These are phyloP conservation scores for Carex parvula DNA, from an alignment of 176 grass and related monocot species.

Conservation along the genomic window DNA sequence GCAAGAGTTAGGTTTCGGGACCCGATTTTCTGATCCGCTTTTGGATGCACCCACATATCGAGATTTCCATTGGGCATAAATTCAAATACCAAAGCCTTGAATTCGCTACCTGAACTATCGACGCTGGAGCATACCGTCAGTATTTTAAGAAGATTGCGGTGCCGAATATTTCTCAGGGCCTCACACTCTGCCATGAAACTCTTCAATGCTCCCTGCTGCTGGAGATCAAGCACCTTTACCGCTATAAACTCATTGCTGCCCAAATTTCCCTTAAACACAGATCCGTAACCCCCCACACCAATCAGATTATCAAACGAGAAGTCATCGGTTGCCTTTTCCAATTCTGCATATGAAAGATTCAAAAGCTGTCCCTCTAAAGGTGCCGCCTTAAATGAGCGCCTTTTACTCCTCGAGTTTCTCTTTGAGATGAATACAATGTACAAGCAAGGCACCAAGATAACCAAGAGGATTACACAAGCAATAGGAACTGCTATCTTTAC, in stretches of 20 bases:
- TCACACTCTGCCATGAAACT: slow-evolving; percentile 56
- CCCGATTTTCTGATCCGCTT: background rate
- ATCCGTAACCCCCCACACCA: slow-evolving; percentile 44
- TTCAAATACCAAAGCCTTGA: slow-evolving; percentile 51
- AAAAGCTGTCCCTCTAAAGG: slow-evolving; percentile 21
- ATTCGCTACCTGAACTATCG: slow-evolving; percentile 39
- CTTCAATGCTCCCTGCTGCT: slow-evolving; percentile 29
- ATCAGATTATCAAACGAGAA: slow-evolving; percentile 41
- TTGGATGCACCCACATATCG: slow-evolving; percentile 45
- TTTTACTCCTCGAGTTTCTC: background rate
- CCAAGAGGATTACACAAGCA: background rate
- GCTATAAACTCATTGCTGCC: slow-evolving; percentile 6
- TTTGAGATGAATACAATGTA: background rate
- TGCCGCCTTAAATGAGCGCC: background rate
- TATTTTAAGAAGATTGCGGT: slow-evolving; percentile 48
- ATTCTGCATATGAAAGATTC: slow-evolving; percentile 40
- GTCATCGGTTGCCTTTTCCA: slow-evolving; percentile 39
- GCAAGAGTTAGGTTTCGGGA: slow-evolving; percentile 20
- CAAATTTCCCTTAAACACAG: slow-evolving; percentile 39
- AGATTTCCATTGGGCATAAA: slow-evolving; percentile 52
- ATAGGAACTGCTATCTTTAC: slow-evolving; percentile 32
- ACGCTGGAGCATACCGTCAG: slow-evolving; percentile 44
- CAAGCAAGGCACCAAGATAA: slow-evolving; percentile 8
- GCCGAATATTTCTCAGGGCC: slow-evolving; percentile 37
- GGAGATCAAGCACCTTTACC: slow-evolving; percentile 45